Conservation (phyloP, 2,329 filamentous ascomycete genomes). For the Botryotinia convoluta region DNA sequence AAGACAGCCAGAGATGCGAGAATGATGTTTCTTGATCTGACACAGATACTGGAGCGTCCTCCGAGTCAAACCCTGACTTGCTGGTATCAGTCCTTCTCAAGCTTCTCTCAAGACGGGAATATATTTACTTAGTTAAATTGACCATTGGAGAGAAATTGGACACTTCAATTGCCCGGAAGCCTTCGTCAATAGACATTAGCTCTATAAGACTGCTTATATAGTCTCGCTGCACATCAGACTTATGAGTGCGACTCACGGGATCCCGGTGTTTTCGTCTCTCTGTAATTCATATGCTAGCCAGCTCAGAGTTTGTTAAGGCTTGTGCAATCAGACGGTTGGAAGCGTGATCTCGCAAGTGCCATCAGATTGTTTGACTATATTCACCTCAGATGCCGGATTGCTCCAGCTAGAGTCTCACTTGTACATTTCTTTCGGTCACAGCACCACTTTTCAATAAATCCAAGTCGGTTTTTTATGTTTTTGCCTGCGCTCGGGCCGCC, state of each 20-base stretch:
- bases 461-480: not conserved
- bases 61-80: not conserved
- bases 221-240: not conserved
- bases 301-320: not conserved
- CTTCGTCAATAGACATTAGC: not conserved
- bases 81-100: not conserved
- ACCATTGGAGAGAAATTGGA: not conserved
- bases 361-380: not conserved
- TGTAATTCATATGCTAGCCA: not conserved
- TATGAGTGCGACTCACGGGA: not conserved
- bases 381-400: not conserved
- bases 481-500: too few relatives aligned
- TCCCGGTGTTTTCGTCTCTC: not conserved
- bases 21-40: not conserved
- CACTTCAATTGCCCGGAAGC: not conserved
- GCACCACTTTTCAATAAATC: not conserved
- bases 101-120: not conserved
- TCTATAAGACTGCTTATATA: not conserved
- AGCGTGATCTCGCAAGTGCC: not conserved
- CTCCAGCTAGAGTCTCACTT: not conserved
- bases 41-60: not conserved
- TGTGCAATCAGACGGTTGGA: not conserved
- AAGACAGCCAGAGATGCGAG: not conserved
- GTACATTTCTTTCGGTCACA: not conserved
- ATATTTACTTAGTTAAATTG: not conserved